Conservation (phyloP, 2,329 filamentous ascomycete species). For the Penicillium hesseltinei region DNA sequence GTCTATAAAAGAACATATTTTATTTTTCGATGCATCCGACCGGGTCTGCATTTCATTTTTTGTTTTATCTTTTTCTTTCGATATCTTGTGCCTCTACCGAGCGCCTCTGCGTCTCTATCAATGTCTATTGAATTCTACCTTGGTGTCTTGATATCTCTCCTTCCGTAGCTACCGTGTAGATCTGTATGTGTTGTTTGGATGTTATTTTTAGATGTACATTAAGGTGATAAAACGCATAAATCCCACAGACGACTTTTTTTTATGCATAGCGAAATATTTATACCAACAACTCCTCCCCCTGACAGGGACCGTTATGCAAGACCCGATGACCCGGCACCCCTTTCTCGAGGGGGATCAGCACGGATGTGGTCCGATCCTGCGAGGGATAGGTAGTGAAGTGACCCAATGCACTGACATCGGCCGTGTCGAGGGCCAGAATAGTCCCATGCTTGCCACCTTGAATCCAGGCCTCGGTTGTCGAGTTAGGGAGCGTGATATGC, state of each 20-base stretch:
- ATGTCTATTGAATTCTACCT: conserved; percentile 10
- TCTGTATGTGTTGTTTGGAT: background rate
- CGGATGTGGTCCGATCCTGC: conserved; percentile 35
- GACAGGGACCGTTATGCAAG: conserved; percentile 44
- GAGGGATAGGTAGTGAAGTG: conserved; percentile 46
- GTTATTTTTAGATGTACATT: background rate
- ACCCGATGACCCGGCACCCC: conserved; percentile 41
- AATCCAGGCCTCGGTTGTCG: conserved; percentile 38
- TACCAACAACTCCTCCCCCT: conserved; percentile 14
- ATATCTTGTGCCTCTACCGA: conserved; percentile 14
- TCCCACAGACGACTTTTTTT: background rate
- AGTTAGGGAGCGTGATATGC: conserved; percentile 45
- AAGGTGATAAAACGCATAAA: background rate
- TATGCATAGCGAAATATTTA: background rate
- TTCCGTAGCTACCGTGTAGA: background rate
- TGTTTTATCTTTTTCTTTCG: conserved; percentile 7
- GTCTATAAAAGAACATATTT: conserved; percentile 18
- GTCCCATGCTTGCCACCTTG: conserved; percentile 43
- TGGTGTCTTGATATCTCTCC: background rate
- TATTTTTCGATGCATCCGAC: conserved; percentile 14
- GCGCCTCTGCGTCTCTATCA: conserved; percentile 12
- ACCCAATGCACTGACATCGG: conserved; percentile 40
- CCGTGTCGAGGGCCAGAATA: conserved; percentile 46
- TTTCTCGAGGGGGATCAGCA: conserved; percentile 42
- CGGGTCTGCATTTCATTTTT: conserved; percentile 14